A percentile compares a stretch with the other conserved stretches of the same genome.
Evolutionary conservation across 2,329 filamentous ascomycete species (phyloP).

Genomic region (Orbilia brochopaga): DNA sequence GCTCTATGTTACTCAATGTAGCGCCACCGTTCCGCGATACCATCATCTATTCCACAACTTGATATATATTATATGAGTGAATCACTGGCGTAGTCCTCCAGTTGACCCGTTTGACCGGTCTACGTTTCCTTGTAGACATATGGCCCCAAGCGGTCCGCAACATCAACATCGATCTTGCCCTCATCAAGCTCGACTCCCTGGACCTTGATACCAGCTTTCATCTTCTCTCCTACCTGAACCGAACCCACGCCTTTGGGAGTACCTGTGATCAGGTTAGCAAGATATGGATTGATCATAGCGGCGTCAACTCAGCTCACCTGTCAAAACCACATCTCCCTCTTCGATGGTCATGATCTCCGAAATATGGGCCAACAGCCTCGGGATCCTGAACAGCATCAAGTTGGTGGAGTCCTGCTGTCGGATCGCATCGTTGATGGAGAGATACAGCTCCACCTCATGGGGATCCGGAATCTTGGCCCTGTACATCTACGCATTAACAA

Average conservation of each 20-base stretch:
- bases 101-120: slow-evolving; percentile 1
- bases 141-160: slow-evolving; percentile 67
- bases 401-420: slow-evolving; percentile 88
- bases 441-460: slow-evolving; percentile 83
- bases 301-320: slow-evolving; percentile 57
- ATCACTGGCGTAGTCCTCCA: too few species aligned
- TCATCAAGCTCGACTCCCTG: slow-evolving; percentile 82
- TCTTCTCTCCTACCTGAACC: slow-evolving; percentile 82
- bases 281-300: neutral
- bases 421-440: slow-evolving; percentile 79
- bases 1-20: too few species aligned
- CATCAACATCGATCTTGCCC: slow-evolving; percentile 79
- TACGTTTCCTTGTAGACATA: slow-evolving; percentile 50
- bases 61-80: too few species aligned
- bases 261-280: slow-evolving; percentile 60
- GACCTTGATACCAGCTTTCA: slow-evolving; percentile 81
- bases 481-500: neutral
- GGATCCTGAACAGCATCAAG: slow-evolving; percentile 91
- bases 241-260: slow-evolving; percentile 94
- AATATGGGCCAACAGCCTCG: slow-evolving; percentile 85
- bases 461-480: slow-evolving; percentile 78
- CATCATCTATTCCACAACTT: too few species aligned
- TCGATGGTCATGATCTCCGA: slow-evolving; percentile 93
- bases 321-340: slow-evolving; percentile 88
- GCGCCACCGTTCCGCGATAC: too few species aligned